These are phyloP conservation scores for Peronospora tabacina DNA, from an alignment of 352 stramenopile genomes.

Conservation along the genomic window DNA sequence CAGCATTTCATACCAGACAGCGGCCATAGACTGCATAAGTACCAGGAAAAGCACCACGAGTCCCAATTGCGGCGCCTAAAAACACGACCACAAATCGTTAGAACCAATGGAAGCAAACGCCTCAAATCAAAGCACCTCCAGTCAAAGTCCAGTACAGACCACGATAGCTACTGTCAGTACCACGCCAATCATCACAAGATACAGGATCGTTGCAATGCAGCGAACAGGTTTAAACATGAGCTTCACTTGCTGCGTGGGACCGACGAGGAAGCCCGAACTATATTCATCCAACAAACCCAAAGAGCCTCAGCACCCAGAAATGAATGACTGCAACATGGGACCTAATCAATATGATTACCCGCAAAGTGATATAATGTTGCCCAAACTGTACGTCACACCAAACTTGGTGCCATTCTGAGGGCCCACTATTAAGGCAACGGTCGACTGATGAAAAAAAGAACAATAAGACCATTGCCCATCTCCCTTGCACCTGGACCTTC, in stretches of 20 bases:
- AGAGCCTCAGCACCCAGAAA: conserved; percentile 1
- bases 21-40: conserved; percentile 65
- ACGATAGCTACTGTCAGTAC: conserved; percentile 65
- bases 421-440: conserved; percentile 64
- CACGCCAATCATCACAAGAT: conserved; percentile 69
- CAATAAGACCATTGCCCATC: not conserved
- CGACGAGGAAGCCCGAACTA: conserved; percentile 76
- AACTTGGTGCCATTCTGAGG: conserved; percentile 70
- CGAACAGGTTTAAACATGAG: conserved; percentile 84
- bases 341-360: conserved; percentile 29
- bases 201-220: conserved; percentile 60
- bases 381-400: conserved; percentile 73
- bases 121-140: not conserved
- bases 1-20: conserved; percentile 47
- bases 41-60: conserved; percentile 72
- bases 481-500: conserved; percentile 6
- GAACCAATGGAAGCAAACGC: not conserved
- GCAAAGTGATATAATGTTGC: conserved; percentile 79
- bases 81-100: too few species aligned
- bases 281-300: not conserved
- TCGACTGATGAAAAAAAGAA: conserved; percentile 44
- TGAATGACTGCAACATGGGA: not conserved
- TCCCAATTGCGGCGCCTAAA: conserved; percentile 52
- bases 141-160: conserved; percentile 21
- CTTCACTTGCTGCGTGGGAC: conserved; percentile 73